Percentiles rank a stretch among this genome's conserved stretches.
These are phyloP conservation scores for Hypoxylon sp. DNA, from an alignment of 2,329 filamentous ascomycete species.

Conservation along the genomic window DNA sequence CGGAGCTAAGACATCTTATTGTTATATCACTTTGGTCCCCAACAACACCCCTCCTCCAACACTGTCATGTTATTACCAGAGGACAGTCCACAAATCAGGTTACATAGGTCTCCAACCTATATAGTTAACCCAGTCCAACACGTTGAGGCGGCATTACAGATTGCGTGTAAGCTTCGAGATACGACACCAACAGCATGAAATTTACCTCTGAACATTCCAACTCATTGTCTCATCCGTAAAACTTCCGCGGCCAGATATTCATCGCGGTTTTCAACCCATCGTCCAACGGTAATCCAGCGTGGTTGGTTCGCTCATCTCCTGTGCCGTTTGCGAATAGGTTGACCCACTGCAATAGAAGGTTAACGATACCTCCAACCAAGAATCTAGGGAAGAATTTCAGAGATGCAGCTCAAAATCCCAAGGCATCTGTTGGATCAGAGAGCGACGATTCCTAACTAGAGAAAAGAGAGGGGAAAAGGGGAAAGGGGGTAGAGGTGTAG, in stretches of 20 bases:
- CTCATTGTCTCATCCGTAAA: constrained; percentile 32
- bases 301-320: constrained; percentile 56
- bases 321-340: constrained; percentile 59
- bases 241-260: constrained; percentile 59
- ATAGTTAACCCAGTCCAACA: background rate
- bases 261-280: constrained; percentile 59
- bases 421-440: no score
- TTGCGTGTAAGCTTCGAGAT: background rate
- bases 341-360: constrained; percentile 51
- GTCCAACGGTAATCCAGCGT: constrained; percentile 58
- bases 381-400: background rate
- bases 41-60: no score
- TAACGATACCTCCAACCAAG: background rate
- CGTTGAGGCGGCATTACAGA: background rate
- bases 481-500: background rate
- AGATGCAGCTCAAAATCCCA: background rate
- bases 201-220: background rate
- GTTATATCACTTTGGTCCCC: no score
- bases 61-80: no score
- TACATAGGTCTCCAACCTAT: no score
- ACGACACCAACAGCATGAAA: background rate
- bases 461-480: background rate
- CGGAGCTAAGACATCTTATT: no score
- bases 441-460: no score
- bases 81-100: no score